These are phyloP conservation scores for Malus hybrid DNA, from an alignment of 331 rosid genomes.

Conservation along the genomic window DNA sequence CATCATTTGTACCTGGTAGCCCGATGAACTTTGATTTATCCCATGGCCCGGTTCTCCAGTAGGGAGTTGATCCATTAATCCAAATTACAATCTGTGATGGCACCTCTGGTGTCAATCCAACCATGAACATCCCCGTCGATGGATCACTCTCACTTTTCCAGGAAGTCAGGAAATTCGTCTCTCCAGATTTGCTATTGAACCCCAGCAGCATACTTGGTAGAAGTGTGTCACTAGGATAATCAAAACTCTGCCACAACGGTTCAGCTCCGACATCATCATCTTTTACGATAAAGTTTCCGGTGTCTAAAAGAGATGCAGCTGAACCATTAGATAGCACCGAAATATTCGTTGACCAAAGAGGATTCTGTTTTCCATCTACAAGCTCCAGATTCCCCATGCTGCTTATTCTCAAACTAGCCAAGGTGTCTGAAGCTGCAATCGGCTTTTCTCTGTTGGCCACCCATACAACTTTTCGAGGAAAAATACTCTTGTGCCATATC, in stretches of 20 bases:
- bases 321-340: neutral
- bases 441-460: neutral
- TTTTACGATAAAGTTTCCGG: constrained; percentile 4
- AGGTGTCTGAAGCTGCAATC: neutral
- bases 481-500: neutral
- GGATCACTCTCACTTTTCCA: no score
- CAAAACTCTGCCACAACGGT: constrained; percentile 11
- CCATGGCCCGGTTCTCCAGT: constrained; percentile 20
- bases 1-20: neutral
- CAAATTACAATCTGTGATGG: no score
- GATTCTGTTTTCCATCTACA: neutral
- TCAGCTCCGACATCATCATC: neutral
- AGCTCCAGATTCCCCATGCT: neutral
- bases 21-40: constrained; percentile 13
- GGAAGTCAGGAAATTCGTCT: no score
- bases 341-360: neutral
- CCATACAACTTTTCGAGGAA: neutral
- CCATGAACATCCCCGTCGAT: no score
- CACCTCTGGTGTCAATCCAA: no score
- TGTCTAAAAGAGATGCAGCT: constrained; percentile 1
- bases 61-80: neutral
- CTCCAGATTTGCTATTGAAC: neutral
- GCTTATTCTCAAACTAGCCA: neutral
- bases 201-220: neutral
- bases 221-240: neutral